Base-by-base conservation (phyloP, 495 filamentous ascomycete genomes). In the Pseudoneurospora amorphoporcata region DNA sequence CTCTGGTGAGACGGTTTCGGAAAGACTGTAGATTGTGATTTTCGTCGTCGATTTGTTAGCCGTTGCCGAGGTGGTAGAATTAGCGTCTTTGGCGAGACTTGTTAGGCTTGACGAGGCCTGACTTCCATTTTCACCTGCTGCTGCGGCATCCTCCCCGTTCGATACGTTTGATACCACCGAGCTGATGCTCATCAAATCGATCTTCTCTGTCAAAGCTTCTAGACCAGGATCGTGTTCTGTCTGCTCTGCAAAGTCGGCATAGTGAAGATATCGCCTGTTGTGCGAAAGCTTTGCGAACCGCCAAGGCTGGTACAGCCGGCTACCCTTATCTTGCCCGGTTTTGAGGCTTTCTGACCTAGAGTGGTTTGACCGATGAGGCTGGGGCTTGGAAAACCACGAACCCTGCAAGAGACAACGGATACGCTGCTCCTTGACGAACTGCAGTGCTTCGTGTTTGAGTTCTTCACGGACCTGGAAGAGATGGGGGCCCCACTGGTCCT, bases 391-490 rank as follows among this genome's bases (percentile, higher is more conserved):
- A 77, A 99, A 98, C 96, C 96, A 99, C 29, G 90, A 88, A 37
- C 95, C 95, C 72, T 92, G 88, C 14, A 98, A 85, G 16, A 99
- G 84, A 79, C 93, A 98, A n/a, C 96, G 88, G 70, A 98, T 92
- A 68, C 95, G 90, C 79, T 99, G 95, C 80, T 99, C 95, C 78
- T 95, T 97, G 77, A 98, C 91, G 77, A 99, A 99, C 76, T 97
- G 92, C 45, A 97, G 82, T 29, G 95, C 94, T 78, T 99, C 95
- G 75, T 94, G 90, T 74, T 95, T 91, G 12, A 98, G 84, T 81
- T 97, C 92, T 61, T 97, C 93, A n/a, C 94, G 91, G 14, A 98
- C 93, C 80, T 97, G 93, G 74, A 83, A 83, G 32, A 99, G 85
- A 80, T 98, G 94, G 74, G 92, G 89, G 0, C 94, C 94, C 96